Evolutionary conservation across 371 early-diverging fungal genomes (phyloP), one percentile per base, ranked within the genome.

Genomic region (Apophysomyces ossiformis): DNA sequence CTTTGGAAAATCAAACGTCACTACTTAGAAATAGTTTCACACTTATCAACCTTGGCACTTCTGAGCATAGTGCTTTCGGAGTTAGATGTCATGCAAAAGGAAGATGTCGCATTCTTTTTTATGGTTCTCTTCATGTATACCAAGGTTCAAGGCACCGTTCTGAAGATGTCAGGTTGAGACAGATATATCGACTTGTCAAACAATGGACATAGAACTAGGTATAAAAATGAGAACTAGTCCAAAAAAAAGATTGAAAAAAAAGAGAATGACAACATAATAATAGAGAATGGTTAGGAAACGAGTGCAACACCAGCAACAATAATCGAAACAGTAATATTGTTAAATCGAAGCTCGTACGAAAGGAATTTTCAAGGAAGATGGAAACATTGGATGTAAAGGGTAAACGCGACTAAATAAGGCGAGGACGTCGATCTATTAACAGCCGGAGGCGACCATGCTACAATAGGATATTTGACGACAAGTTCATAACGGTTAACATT

Each of bases 101-200:
- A 15, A 43, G 1, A 5, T 43, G 15, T 43, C 43, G 4, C 43
- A 12, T 43, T n/a, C n/a, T 15, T 43, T 43, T 15, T 2, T 43
- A 12, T 12, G 9, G 43, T 4, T 12, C 2, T 43, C 43, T 43
- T 43, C 9, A 43, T 43, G 15, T 43, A 43, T 43, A 43, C 15
- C 43, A 15, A 43, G 43, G 1, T 43, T 43, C 43, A 43, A 43
- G 15, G 43, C 2, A 5, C 4, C 15, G 4, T 7, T 9, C 57
- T 57, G 32, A 57, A 57, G 15, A 57, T 57, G 18, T 57, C 18
- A 18, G 57, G 8, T 21, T 16, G 57, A 57, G n/a, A 57, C 37
- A 0, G 37, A 37, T 57, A 57, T 15, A 26, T 0, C 32, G 3
- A 57, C 1, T 43, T 9, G 15, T 43, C 4, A 43, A 43, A 15